These are phyloP conservation scores for Rhizomucor miehei DNA, from an alignment of 371 early-diverging fungal species.

Conservation along the genomic window DNA sequence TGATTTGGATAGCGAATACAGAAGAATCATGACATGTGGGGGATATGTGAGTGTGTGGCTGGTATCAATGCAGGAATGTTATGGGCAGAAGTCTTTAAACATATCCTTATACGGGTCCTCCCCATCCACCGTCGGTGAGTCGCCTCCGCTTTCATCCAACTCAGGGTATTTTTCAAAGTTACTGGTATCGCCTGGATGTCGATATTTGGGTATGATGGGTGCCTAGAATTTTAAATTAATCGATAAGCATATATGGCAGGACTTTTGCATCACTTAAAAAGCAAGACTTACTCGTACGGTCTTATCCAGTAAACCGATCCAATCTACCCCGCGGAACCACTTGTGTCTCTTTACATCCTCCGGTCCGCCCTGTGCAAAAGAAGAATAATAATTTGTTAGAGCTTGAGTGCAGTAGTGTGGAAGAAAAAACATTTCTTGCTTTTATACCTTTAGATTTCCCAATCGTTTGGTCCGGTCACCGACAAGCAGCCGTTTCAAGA, in stretches of 20 bases:
- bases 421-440: not conserved
- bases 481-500: constrained; percentile 71
- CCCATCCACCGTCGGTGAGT: constrained; percentile 4
- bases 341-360: constrained; percentile 79
- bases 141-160: constrained; percentile 25
- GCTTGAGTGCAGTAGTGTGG: too few species aligned
- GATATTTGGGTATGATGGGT: constrained; percentile 15
- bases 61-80: too few species aligned
- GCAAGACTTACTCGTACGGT: constrained; percentile 59
- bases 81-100: constrained; percentile 30
- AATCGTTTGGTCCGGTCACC: constrained; percentile 74
- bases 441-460: constrained; percentile 51
- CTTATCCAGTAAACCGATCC: constrained; percentile 71
- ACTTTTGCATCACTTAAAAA: constrained; percentile 7
- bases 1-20: too few species aligned
- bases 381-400: not conserved
- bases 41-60: not conserved
- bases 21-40: not conserved
- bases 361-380: constrained; percentile 25
- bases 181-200: constrained; percentile 47
- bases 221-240: constrained; percentile 44
- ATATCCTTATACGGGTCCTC: constrained; percentile 37
- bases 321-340: constrained; percentile 86
- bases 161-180: constrained; percentile 69
- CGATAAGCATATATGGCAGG: constrained; percentile 19